Evolutionary conservation across 305 asterid genomes (phyloP).

Genomic region (Plantago lanceolata): DNA sequence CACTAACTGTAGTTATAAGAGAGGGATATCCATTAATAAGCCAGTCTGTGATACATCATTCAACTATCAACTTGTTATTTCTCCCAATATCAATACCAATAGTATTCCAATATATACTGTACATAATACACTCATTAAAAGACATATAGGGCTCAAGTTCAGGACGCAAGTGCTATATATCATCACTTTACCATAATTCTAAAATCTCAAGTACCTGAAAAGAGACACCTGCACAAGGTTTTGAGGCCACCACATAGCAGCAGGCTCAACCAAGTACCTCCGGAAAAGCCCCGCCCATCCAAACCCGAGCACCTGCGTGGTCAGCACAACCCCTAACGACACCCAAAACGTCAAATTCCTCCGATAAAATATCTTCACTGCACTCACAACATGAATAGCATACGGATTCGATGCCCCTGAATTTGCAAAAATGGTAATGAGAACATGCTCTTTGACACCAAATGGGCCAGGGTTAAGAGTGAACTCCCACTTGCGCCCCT

Average conservation of each 20-base stretch:
- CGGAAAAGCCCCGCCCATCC: conserved; percentile 97
- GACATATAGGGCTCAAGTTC: too few relatives aligned
- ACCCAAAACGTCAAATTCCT: conserved; percentile 73
- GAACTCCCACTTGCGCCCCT: conserved; percentile 57
- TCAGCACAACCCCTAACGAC: conserved; percentile 61
- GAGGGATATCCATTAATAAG: too few relatives aligned
- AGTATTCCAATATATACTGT: too few relatives aligned
- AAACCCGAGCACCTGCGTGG: conserved; percentile 85
- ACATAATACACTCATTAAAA: neutral
- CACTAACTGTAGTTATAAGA: too few relatives aligned
- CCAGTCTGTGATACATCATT: too few relatives aligned
- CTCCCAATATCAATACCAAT: too few relatives aligned
- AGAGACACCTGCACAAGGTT: conserved; percentile 92
- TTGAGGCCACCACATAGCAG: conserved; percentile 98
- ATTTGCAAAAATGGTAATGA: conserved; percentile 83
- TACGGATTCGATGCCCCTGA: conserved; percentile 85
- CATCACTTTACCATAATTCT: neutral
- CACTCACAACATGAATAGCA: conserved; percentile 76
- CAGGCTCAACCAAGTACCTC: conserved; percentile 81
- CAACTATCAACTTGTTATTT: too few relatives aligned
- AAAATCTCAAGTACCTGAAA: conserved; percentile 48
- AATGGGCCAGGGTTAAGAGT: conserved; percentile 74
- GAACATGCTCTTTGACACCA: conserved; percentile 84
- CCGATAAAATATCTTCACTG: conserved; percentile 70
- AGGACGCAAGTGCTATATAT: too few relatives aligned